Evolutionary conservation across 257 asterid species (phyloP), one percentile per base, ranked within the genome.

Genomic region (Capsicum chinense): DNA sequence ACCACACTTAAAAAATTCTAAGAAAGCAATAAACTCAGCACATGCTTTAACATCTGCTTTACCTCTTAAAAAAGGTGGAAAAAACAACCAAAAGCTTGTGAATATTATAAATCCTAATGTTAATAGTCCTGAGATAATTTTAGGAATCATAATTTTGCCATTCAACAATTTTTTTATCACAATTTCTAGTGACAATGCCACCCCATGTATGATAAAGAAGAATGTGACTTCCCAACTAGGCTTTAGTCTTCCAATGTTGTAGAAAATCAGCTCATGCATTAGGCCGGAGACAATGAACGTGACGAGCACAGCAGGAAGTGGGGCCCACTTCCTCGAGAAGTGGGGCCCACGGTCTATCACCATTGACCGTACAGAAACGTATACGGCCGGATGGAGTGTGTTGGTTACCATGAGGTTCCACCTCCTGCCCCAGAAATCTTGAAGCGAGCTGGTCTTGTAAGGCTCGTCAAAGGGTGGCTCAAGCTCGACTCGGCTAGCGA

Each of bases 381-480:
- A 88, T 3, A 91, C 82, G 0, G 90, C 57, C 1, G 87, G 86
- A 9, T 81, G 88, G 3, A 91, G 73, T 9, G 79, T 63, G 26
- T 48, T 33, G 50, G 81, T 71, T 64, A 80, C 84, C 76, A 54
- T 73, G 14, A 84, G 84, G 79, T 86, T 86, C 87, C 90, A 86
- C 26, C 90, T 83, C 37, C 48, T 54, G 7, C 87, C 85, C 90
- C 90, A 85, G 42, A 88, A 86, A 66, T 88, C 88, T 44, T 88
- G 90, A 6, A 88, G 80, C 0, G 90, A 88, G 3, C 86, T 85
- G n/a, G 94, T 73, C 1, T 89, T 21, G 60, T 91, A 90, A 1
- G 94, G 95, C 15, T 90, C 89, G 9, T 93, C 58, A 21, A 90
- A 93, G 6, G 85, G 95, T 10, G 89, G 89, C 80, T 91, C 94